Evolutionary conservation across 257 asterid genomes (phyloP), one percentile per base, ranked within the genome.

Genomic region (Lantana camara): DNA sequence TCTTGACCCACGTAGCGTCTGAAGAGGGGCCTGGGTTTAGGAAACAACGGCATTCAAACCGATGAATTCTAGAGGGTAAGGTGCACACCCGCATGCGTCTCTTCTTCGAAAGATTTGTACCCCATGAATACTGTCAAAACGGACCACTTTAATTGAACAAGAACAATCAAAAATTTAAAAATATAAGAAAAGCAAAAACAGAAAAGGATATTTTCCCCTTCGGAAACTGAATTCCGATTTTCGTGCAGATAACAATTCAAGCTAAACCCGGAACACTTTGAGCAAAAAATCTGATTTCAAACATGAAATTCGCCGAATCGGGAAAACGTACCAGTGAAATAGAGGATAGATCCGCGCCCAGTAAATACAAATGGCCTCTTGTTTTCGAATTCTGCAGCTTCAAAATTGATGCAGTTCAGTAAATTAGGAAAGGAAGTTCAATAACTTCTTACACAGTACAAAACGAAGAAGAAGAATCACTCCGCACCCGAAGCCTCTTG

Each of bases 1-100:
- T 79, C 87, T 94, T 90, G 56, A 85, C 63, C 64, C 47, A 54
- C 37, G 82, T 47, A 64, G 68, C 55, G 60, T 73, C 81, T 57
- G 78, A 63, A 57, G 82, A 60, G 64, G 82, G 84, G 58, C 74
- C 81, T 13, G 82, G 77, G 49, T 68, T 85, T 57, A 86, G 71
- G 72, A 79, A 76, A 59, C 95, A 84, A 54, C 73, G 68, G 73
- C 96, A 94, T 79, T 75, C 79, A 52, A 80, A 67, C 73, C 48
- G 77, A 64, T 63, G 74, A 60, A 71, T 63, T 71, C 73, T 76
- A 69, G 59, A 74, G 21, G 86, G 81, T 42, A 62, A 41, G 22
- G 75, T 35, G 79, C 82, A 55, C 32, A 67, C 73, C 60, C 78
- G 76, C 72, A 81, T 56, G 15, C 38, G 76, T 57, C 78, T 70